Percentiles rank a stretch among this genome's conserved stretches.
Conservation (phyloP, 345 rosid species). For the Iberis pinnata region DNA sequence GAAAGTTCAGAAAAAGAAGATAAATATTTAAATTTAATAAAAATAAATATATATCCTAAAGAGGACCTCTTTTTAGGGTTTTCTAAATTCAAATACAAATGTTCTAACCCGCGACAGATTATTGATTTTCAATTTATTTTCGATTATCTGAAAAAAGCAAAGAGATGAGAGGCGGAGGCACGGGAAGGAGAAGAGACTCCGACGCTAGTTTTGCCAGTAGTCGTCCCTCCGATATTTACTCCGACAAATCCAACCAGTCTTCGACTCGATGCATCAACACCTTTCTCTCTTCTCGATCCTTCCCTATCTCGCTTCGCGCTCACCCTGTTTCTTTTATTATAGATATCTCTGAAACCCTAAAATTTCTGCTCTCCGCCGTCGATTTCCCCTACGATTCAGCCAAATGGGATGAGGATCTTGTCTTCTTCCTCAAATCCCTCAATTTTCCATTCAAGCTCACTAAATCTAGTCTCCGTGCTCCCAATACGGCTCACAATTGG, state of each 20-base stretch:
- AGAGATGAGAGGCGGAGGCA: conserved; percentile 37
- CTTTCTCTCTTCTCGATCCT: conserved; percentile 52
- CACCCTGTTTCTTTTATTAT: conserved; percentile 49
- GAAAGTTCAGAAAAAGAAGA: no score
- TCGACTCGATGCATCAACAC: conserved; percentile 54
- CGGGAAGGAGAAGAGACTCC: conserved; percentile 58
- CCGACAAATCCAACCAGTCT: conserved; percentile 52
- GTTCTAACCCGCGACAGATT: background rate
- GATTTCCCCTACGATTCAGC: conserved; percentile 34
- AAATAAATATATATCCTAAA: no score
- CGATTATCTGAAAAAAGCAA: background rate
- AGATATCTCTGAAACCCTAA: conserved; percentile 54
- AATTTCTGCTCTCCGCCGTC: conserved; percentile 44
- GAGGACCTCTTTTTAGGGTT: no score
- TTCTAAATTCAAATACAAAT: conserved; percentile 17
- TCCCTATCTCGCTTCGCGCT: conserved; percentile 38
- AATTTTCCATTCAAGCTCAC: conserved; percentile 63
- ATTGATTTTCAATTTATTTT: background rate
- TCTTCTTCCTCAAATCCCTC: conserved; percentile 41
- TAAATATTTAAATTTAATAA: no score
- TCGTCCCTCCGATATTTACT: conserved; percentile 57
- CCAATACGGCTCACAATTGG: conserved; percentile 87
- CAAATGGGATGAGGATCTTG: conserved; percentile 63
- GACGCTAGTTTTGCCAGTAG: conserved; percentile 87
- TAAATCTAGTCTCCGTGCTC: conserved; percentile 73